Evolutionary conservation across 108 stramenopile genomes (phyloP).

Genomic region (Skeletonema grethae): DNA sequence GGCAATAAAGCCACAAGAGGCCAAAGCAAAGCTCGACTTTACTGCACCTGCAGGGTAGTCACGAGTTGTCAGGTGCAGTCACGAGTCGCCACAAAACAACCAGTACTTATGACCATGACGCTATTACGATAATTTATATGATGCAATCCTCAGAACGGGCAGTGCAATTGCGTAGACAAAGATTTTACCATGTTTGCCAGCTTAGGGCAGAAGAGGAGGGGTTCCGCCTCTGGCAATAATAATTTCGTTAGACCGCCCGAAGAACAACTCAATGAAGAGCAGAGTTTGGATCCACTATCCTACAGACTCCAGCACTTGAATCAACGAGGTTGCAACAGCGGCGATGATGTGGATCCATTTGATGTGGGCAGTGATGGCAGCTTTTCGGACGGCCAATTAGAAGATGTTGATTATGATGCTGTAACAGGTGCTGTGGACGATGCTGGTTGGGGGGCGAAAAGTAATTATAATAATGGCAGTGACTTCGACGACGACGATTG

Average conservation of each 20-base stretch:
- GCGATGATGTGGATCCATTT: not conserved
- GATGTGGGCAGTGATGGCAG: not conserved
- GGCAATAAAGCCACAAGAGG: too few species aligned
- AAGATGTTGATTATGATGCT: not conserved
- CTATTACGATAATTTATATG: too few species aligned
- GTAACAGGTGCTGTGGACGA: not conserved
- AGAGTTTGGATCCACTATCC: not conserved
- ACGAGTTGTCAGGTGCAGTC: too few species aligned
- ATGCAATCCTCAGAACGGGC: too few species aligned
- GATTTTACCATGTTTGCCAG: too few species aligned
- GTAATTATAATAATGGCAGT: not conserved
- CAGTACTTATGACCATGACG: too few species aligned
- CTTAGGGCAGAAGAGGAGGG: too few species aligned
- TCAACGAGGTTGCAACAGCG: not conserved
- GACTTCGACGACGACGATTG: not conserved
- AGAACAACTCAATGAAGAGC: not conserved
- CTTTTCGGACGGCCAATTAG: not conserved
- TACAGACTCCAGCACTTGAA: slow-evolving; percentile 2
- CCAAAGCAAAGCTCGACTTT: too few species aligned
- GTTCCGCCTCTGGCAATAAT: too few species aligned
- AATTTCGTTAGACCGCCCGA: not conserved
- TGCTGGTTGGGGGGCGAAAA: not conserved
- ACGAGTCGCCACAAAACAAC: too few species aligned
- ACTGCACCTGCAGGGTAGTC: too few species aligned
- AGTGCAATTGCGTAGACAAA: too few species aligned